Evolutionary conservation across 805 yeast genomes (phyloP), one percentile per base, ranked within the genome.

Genomic region (Zygoascus bituminiphila): DNA sequence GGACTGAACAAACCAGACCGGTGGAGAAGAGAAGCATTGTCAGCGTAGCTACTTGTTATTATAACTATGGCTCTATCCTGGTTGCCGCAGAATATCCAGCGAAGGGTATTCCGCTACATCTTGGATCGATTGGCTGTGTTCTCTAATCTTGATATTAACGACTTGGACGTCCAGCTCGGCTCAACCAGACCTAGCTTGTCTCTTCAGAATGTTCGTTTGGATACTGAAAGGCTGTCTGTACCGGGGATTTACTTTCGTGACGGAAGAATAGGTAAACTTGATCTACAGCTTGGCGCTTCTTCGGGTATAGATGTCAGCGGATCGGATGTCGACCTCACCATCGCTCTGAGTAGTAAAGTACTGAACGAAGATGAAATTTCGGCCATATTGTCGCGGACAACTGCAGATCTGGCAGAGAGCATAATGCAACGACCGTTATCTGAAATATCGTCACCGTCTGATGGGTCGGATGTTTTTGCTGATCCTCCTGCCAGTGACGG

Each of bases 41-140:
- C n/a, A n/a, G 14, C 14, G 12, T 26, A 10, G n/a, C n/a, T n/a
- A n/a, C n/a, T n/a, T n/a, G n/a, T n/a, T n/a, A 9, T 36, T 36
- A 9, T 6, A 9, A n/a, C 45, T 14, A 47, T 47, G 50, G 53
- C 52, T 9, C 40, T 50, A 23, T 49, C 55, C 29, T 87, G 95
- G 94, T 74, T 86, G 64, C 91, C 95, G 5, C 91, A 82, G 62
- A 85, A 84, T 64, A 72, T 89, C 38, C 96, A 88, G 59, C 84
- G 85, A 66, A 72, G 95, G 57, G 75, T 88, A 35, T 75, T 89
- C 39, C 78, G 84, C 39, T 88, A 87, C 63, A 78, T 88, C 4
- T 74, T 89, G 22, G 86, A 84, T 61, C 91, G 87, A 64, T 76
- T 88, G 40, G 79, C 89, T 14, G 67, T 89, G 38, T 86, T 89